These are phyloP conservation scores for Nannizziopsis barbatae DNA, from an alignment of 2,329 filamentous ascomycete genomes.

Conservation along the genomic window DNA sequence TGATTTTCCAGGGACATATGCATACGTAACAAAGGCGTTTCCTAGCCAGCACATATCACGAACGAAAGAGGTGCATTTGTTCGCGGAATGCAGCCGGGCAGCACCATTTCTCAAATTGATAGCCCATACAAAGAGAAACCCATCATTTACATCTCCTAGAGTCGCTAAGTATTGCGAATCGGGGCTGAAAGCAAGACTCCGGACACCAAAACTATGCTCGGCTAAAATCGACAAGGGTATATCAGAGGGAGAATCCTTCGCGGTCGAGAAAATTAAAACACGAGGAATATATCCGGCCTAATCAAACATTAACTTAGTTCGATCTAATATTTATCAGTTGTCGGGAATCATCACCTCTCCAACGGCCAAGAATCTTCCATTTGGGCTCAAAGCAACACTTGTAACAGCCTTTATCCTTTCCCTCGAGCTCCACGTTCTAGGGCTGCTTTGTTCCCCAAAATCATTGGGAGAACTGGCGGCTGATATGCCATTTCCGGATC, in stretches of 20 bases:
- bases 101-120: slow-evolving; percentile 72
- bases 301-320: too few relatives aligned
- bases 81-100: slow-evolving; percentile 69
- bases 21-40: slow-evolving; percentile 61
- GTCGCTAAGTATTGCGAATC: slow-evolving; percentile 81
- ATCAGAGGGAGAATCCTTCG: slow-evolving; percentile 64
- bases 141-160: slow-evolving; percentile 79
- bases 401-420: slow-evolving; percentile 92
- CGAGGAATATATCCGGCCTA: slow-evolving; percentile 82
- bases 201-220: slow-evolving; percentile 84
- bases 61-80: slow-evolving; percentile 82
- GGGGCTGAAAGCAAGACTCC: slow-evolving; percentile 76
- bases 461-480: slow-evolving; percentile 41
- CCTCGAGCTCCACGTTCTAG: slow-evolving; percentile 72
- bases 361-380: slow-evolving; percentile 78
- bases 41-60: slow-evolving; percentile 87
- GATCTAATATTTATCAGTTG: not conserved
- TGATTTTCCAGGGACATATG: slow-evolving; percentile 15
- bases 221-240: slow-evolving; percentile 71
- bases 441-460: slow-evolving; percentile 47
- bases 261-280: slow-evolving; percentile 77
- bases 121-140: slow-evolving; percentile 84
- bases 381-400: slow-evolving; percentile 75
- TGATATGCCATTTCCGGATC: slow-evolving; percentile 31
- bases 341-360: slow-evolving; percentile 53